Evolutionary conservation across 371 early-diverging fungal species (phyloP), one percentile per base, ranked within the genome.

Genomic region (Fennellomyces sp.): DNA sequence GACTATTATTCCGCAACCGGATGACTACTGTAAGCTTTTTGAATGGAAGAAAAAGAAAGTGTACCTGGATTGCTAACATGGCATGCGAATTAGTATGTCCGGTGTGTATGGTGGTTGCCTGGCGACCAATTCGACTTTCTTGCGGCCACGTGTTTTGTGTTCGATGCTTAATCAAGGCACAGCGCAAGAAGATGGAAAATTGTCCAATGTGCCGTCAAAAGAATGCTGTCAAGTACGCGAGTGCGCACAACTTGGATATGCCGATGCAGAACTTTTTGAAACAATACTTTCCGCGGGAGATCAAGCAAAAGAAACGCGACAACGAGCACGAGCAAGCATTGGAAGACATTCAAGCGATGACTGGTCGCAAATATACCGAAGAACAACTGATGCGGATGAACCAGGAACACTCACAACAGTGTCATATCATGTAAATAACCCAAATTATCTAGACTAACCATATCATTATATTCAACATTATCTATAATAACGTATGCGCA

Each of bases 71-170:
- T 53, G 25, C 13, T 7, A n/a, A n/a, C n/a, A n/a, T n/a, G n/a
- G n/a, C n/a, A n/a, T n/a, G n/a, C n/a, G n/a, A n/a, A n/a, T n/a
- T 55, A 77, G 72, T 73, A 17, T 76, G 77, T 28, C 80, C 80
- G 21, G 68, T 76, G 6, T 75, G 77, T 52, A 74, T 76, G 71
- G 56, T 52, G 27, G 63, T 92, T 41, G 81, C 84, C 2, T 92
- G 91, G 91, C 73, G 86, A 36, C 92, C 92, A 11, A 87, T 92
- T 48, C 85, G 91, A 7, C 72, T 92, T 12, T 71, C 67, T 25
- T 92, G 92, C 67, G 65, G 67, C 1, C 92, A 92, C 60, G 78
- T 89, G 6, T 92, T 89, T 59, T 92, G 92, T 63, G 83, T 89
- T 1, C 82, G 88, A 2, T 92, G 92, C 51, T 55, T 91, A n/a